Evolutionary conservation across 257 asterid species (phyloP).

Genomic region (Solanum dulcamara): DNA sequence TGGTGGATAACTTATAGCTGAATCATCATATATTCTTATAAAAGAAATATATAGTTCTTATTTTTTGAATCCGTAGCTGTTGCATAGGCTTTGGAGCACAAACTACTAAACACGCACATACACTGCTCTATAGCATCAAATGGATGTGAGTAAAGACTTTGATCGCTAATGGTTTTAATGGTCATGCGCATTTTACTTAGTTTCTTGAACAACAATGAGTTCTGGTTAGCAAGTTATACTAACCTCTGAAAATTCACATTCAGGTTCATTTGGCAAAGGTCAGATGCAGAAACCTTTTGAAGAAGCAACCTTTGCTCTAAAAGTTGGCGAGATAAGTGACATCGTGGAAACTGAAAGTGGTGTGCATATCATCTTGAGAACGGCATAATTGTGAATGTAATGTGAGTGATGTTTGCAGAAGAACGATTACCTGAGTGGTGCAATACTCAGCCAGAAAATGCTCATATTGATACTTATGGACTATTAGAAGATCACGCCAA

Average conservation of each 20-base stretch:
- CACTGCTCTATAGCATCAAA: background rate
- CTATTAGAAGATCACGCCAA: background rate
- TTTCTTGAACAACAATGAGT: background rate
- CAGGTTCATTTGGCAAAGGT: conserved; percentile 74
- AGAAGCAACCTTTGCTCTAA: conserved; percentile 51
- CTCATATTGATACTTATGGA: background rate
- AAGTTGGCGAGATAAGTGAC: conserved; percentile 74
- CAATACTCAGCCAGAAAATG: background rate
- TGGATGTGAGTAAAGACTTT: background rate
- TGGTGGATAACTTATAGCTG: background rate
- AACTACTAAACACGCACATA: background rate
- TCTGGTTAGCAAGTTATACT: background rate
- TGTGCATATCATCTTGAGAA: conserved; percentile 76
- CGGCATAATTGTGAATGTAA: conserved; percentile 8
- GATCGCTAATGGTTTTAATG: background rate
- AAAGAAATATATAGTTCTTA: background rate
- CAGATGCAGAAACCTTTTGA: conserved; percentile 97
- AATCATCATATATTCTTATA: background rate
- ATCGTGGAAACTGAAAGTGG: conserved; percentile 85
- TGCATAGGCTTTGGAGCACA: background rate
- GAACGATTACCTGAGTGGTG: background rate
- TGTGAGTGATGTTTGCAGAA: background rate
- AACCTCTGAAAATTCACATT: background rate
- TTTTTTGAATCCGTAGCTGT: background rate
- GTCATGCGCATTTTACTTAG: background rate